Conservation (phyloP, 176 grass and related monocot species). For the Pontederia crassipes region DNA sequence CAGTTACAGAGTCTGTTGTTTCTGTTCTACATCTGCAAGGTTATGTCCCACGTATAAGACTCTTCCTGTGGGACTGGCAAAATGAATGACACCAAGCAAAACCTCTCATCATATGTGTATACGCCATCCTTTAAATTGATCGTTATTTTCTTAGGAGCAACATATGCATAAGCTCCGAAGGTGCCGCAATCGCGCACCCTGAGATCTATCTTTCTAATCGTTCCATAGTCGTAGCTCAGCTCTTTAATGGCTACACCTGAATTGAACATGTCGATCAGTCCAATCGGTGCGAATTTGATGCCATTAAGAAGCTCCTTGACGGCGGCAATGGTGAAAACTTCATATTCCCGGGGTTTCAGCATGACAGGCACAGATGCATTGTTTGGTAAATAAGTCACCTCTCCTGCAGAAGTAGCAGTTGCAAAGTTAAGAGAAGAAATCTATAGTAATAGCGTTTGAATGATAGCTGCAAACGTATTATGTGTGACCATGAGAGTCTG, state of each 20-base stretch:
- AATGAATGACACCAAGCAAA: slow-evolving; percentile 30
- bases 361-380: slow-evolving; percentile 45
- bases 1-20: no score
- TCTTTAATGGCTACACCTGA: slow-evolving; percentile 53
- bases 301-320: slow-evolving; percentile 34
- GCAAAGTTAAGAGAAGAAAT: background rate
- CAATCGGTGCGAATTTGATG: slow-evolving; percentile 51
- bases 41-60: slow-evolving; percentile 38
- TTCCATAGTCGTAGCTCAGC: slow-evolving; percentile 3
- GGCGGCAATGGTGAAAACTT: slow-evolving; percentile 56
- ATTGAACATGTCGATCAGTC: slow-evolving; percentile 59
- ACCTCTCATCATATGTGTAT: slow-evolving; percentile 38
- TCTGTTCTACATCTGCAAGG: background rate
- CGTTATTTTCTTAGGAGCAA: slow-evolving; percentile 22
- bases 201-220: slow-evolving; percentile 11
- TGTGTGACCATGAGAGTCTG: no score
- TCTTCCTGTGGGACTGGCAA: slow-evolving; percentile 33
- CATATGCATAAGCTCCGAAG: slow-evolving; percentile 44
- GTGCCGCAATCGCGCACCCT: slow-evolving; percentile 33
- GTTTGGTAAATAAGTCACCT: slow-evolving; percentile 38
- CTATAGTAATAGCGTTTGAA: no score
- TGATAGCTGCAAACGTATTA: no score
- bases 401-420: slow-evolving; percentile 21
- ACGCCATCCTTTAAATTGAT: slow-evolving; percentile 23
- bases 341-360: slow-evolving; percentile 49